phyloP scores from a whole-genome alignment of 164 flowering plant species.

The Magnolia changhungtana region DNA sequence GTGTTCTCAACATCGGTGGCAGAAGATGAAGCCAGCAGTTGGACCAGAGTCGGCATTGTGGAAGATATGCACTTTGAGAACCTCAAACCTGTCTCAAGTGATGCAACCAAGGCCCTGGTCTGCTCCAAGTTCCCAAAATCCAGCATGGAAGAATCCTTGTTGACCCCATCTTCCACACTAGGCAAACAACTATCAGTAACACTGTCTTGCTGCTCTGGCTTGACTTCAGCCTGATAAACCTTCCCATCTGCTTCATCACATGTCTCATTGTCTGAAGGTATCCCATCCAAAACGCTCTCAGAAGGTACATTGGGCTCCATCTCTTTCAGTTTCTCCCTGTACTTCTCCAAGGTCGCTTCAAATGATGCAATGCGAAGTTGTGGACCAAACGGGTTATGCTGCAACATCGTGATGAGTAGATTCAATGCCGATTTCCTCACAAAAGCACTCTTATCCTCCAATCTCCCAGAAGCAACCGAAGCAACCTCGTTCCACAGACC shows the following conservation, averaged over 20 bases:
- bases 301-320: conserved; percentile 44
- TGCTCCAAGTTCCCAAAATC: conserved; percentile 90
- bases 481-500: conserved; percentile 98
- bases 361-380: conserved; percentile 82
- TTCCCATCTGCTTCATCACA: conserved; percentile 42
- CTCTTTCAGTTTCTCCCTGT: conserved; percentile 64
- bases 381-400: conserved; percentile 98
- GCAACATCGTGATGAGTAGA: conserved; percentile 86
- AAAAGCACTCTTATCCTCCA: conserved; percentile 95
- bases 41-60: conserved; percentile 86
- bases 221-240: conserved; percentile 30
- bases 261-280: conserved; percentile 34
- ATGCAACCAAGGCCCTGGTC: conserved; percentile 89
- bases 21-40: conserved; percentile 95
- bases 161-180: conserved; percentile 30
- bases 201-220: conserved; percentile 36
- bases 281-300: conserved; percentile 38
- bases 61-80: conserved; percentile 79
- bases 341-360: conserved; percentile 84
- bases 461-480: conserved; percentile 79
- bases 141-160: conserved; percentile 51
- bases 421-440: conserved; percentile 91
- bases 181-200: conserved; percentile 61
- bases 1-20: conserved; percentile 92
- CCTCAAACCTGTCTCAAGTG: conserved; percentile 89